Evolutionary conservation across 2,329 filamentous ascomycete genomes (phyloP).

Genomic region (Venturia asperata): DNA sequence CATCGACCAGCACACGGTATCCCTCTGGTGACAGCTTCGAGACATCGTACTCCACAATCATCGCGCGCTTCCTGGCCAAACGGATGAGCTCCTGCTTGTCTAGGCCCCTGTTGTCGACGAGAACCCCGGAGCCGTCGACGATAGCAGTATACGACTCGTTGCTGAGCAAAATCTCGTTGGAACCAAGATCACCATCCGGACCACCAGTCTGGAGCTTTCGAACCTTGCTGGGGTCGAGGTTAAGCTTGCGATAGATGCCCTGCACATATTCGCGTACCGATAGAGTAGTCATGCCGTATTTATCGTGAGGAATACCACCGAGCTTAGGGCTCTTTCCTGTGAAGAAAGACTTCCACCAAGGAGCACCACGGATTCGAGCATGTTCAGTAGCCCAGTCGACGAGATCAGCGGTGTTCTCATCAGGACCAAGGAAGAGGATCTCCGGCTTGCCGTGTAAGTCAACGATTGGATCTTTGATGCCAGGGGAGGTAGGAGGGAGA

Average conservation of each 20-base stretch:
- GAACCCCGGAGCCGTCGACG: conserved; percentile 92
- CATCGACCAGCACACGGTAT: conserved; percentile 87
- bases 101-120: conserved; percentile 86
- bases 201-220: conserved; percentile 96
- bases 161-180: conserved; percentile 92
- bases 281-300: conserved; percentile 95
- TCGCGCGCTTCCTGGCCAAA: conserved; percentile 76
- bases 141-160: conserved; percentile 94
- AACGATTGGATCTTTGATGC: conserved; percentile 98
- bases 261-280: conserved; percentile 94
- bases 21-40: conserved; percentile 80
- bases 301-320: conserved; percentile 92
- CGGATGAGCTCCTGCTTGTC: conserved; percentile 76
- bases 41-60: conserved; percentile 82
- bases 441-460: conserved; percentile 92
- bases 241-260: conserved; percentile 93
- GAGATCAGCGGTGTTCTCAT: conserved; percentile 96
- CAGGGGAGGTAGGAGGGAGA: conserved; percentile 79
- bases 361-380: conserved; percentile 75
- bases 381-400: conserved; percentile 99
- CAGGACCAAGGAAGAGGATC: conserved; percentile 96
- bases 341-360: conserved; percentile 99
- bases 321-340: conserved; percentile 95
- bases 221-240: conserved; percentile 77
- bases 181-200: conserved; percentile 91